Conservation (phyloP, 192 early-diverging fungal species). For the Rhizophagus sp. region DNA sequence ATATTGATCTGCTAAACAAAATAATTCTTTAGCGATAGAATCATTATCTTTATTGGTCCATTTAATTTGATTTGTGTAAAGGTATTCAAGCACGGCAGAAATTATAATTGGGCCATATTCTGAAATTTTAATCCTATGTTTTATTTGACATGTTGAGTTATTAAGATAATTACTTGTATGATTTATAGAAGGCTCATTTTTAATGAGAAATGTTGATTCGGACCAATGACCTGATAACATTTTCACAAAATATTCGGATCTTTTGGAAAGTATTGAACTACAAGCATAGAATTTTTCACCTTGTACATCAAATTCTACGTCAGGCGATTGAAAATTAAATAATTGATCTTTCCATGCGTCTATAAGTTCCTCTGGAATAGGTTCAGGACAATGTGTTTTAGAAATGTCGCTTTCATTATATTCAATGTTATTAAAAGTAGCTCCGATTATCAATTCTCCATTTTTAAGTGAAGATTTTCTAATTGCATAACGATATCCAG, state of each 20-base stretch:
- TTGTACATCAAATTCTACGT: not conserved
- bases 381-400: not conserved
- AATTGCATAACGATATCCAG: not conserved
- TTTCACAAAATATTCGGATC: not conserved
- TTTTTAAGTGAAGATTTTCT: not conserved
- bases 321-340: not conserved
- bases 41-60: not conserved
- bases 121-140: not conserved
- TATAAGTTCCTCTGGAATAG: not conserved
- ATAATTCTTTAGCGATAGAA: not conserved
- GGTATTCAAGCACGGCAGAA: not conserved
- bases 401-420: not conserved
- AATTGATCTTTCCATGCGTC: not conserved
- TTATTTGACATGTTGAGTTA: not conserved
- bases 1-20: slow-evolving; percentile 16
- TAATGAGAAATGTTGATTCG: no score
- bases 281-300: not conserved
- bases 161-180: no score
- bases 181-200: no score
- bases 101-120: not conserved
- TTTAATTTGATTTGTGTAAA: not conserved
- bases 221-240: not conserved
- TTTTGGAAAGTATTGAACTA: not conserved
- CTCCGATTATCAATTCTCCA: not conserved
- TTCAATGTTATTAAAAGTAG: not conserved